Evolutionary conservation across 2,329 filamentous ascomycete genomes (phyloP).

Genomic region (Beauveria brongniartii): DNA sequence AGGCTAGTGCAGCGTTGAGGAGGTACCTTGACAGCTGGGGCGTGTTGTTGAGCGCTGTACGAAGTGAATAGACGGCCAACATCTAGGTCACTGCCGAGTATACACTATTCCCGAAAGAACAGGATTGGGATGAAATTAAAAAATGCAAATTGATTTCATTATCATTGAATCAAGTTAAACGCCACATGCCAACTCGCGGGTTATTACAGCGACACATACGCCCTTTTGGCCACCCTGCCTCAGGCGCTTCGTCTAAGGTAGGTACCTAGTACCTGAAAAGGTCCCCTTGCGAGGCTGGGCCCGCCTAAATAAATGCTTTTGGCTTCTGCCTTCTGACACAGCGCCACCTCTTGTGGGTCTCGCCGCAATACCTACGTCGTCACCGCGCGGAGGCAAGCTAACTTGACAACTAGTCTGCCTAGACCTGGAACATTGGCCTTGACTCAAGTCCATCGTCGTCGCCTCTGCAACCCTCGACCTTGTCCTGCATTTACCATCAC

Average conservation of each 20-base stretch:
- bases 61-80: neutral
- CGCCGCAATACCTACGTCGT: conserved; percentile 10
- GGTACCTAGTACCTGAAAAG: neutral
- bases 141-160: too few species aligned
- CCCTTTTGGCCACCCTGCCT: neutral
- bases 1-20: neutral
- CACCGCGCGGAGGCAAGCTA: conserved; percentile 12
- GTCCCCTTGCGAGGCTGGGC: neutral
- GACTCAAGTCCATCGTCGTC: conserved; percentile 5
- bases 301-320: neutral
- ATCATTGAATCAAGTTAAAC: too few species aligned
- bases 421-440: conserved; percentile 6
- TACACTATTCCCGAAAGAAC: too few species aligned
- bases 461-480: neutral
- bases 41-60: neutral
- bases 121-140: too few species aligned
- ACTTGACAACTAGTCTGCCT: neutral
- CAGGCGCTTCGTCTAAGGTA: neutral
- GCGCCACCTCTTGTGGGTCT: conserved; percentile 9
- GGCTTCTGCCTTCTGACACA: conserved; percentile 1
- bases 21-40: neutral
- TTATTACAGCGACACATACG: neutral
- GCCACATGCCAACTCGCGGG: neutral
- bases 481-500: conserved; percentile 1
- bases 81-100: too few species aligned